Evolutionary conservation across 169 alveolate genomes (phyloP), one percentile per base, ranked within the genome.

Genomic region (Plasmodium knowlesi): DNA sequence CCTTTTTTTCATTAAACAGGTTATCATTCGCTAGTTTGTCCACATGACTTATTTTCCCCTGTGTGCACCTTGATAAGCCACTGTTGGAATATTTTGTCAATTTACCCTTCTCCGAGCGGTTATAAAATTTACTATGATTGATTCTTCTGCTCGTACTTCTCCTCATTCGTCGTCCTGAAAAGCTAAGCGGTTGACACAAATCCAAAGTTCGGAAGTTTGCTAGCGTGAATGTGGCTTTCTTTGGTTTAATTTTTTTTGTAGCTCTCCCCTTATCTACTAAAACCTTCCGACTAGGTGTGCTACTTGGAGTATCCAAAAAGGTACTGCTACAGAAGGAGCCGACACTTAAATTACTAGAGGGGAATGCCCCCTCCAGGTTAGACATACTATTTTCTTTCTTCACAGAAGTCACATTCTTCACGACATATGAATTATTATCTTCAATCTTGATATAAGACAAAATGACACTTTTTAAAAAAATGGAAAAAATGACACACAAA

Each of bases 371-470:
- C 37, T n/a, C 76, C 6, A 28, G n/a, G 12, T 22, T 67, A n/a
- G 50, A 4, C 39, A 46, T 30, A 2, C 9, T 81, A 10, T 16
- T 46, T 46, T 81, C 25, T 25, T 50, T 9, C 37, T 2, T 3
- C 32, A 19, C 6, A 80, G 46, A 46, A 41, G 9, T 80, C 53
- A 10, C 5, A 41, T 25, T 10, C 16, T 41, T n/a, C 83, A 5
- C 14, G n/a, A 4, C 10, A 41, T 6, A 28, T 9, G 10, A 22
- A 46, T 74, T 86, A 34, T 30, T 76, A 53, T 54, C 34, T 22
- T 61, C 72, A 67, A 79, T 79, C 67, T 89, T 89, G 22, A n/a
- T 25, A 22, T 89, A 89, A 22, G 90, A 79, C 41, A 78, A 43
- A 39, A 61, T 78, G 12, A 89, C 61, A 37, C 53, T 89, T 54